Evolutionary conservation across 139 green algal species (phyloP).

Genomic region (Auxenochlorella pyrenoidosa): DNA sequence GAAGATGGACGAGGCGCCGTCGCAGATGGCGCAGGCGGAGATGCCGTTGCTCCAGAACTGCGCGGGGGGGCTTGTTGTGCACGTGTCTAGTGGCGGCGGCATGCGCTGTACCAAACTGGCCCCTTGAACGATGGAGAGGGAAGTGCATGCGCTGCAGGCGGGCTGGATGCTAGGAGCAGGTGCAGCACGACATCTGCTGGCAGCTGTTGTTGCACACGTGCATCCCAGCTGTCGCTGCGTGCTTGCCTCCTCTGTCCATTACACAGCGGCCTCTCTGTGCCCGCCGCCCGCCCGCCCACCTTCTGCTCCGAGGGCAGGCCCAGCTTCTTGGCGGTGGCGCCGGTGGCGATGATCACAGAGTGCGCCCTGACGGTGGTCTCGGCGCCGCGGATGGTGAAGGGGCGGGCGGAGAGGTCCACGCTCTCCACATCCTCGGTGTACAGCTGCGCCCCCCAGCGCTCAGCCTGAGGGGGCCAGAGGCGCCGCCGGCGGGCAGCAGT

Average conservation of each 20-base stretch:
- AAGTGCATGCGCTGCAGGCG: no score
- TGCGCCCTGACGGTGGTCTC: constrained; percentile 83
- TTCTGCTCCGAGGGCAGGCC: constrained; percentile 87
- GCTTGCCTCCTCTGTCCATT: not conserved
- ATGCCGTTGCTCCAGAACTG: constrained; percentile 91
- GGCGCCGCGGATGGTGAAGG: constrained; percentile 78
- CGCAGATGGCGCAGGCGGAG: constrained; percentile 97
- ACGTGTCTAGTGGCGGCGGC: no score
- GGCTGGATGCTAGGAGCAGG: no score
- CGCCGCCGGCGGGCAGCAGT: not conserved
- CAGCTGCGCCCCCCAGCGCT: constrained; percentile 93
- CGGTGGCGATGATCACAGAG: constrained; percentile 95
- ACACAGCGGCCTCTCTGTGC: not conserved
- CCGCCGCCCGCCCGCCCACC: not conserved
- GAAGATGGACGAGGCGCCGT: constrained; percentile 87
- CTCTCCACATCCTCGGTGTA: constrained; percentile 94
- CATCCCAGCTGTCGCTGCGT: not conserved
- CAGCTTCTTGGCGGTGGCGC: constrained; percentile 91
- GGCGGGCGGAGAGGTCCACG: constrained; percentile 84
- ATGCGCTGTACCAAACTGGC: no score
- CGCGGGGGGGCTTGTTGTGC: not conserved
- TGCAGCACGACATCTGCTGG: no score
- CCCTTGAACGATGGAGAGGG: no score
- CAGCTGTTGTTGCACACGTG: no score
- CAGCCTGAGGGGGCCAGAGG: constrained; percentile 65